These are phyloP conservation scores for Cercophora samala DNA, from an alignment of 495 filamentous ascomycete species.

Conservation along the genomic window DNA sequence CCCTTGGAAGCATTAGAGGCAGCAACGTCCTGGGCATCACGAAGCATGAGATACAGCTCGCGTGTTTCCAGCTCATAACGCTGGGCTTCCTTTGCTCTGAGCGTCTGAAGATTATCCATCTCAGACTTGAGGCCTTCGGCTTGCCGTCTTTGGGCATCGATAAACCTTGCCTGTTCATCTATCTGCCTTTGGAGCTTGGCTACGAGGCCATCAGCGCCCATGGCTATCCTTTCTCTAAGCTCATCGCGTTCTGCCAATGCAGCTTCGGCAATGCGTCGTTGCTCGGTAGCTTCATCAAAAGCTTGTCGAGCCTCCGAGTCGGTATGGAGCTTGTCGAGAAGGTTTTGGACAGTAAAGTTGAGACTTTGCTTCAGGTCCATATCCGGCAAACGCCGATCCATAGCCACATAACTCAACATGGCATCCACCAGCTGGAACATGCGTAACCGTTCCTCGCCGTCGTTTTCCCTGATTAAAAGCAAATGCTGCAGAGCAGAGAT, in stretches of 20 bases:
- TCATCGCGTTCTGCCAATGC: conserved; percentile 96
- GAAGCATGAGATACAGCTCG: conserved; percentile 96
- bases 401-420: conserved; percentile 98
- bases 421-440: conserved; percentile 98
- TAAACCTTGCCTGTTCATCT: conserved; percentile 85
- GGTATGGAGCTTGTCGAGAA: conserved; percentile 92
- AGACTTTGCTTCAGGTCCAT: conserved; percentile 96
- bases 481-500: conserved; percentile 93
- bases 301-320: conserved; percentile 91
- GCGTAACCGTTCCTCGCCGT: conserved; percentile 83
- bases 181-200: conserved; percentile 89
- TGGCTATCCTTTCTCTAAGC: conserved; percentile 84
- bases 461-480: conserved; percentile 87
- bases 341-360: conserved; percentile 93
- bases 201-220: conserved; percentile 91
- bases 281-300: conserved; percentile 83
- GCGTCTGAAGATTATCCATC: conserved; percentile 76
- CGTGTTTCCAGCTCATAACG: conserved; percentile 93
- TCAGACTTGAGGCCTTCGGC: conserved; percentile 85
- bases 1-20: conserved; percentile 78
- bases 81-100: conserved; percentile 89
- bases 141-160: conserved; percentile 82
- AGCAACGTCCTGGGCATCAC: conserved; percentile 95
- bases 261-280: conserved; percentile 87
- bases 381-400: conserved; percentile 93